Evolutionary conservation across 345 rosid species (phyloP).

Genomic region (Eucalyptus caleyi): DNA sequence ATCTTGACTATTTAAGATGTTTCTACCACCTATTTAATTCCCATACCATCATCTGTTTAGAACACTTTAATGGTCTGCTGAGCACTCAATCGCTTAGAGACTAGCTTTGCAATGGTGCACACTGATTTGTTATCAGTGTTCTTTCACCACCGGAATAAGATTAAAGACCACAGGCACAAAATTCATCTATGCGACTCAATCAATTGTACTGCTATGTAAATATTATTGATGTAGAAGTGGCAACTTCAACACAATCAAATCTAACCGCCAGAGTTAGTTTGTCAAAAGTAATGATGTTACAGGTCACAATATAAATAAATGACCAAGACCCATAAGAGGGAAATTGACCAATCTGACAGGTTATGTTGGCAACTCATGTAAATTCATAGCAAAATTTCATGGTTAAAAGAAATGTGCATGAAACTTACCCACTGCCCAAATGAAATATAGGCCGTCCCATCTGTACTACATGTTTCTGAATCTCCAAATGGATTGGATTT

Average conservation of each 20-base stretch:
- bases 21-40: neutral
- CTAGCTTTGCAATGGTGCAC: neutral
- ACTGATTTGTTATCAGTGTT: neutral
- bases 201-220: neutral
- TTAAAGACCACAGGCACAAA: neutral
- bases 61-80: neutral
- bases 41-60: neutral
- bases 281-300: neutral
- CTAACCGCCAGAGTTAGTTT: neutral
- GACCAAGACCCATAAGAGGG: neutral
- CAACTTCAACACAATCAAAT: neutral
- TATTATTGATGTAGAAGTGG: neutral
- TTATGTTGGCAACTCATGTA: neutral
- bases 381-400: neutral
- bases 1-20: neutral
- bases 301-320: too few species aligned
- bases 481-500: conserved; percentile 82
- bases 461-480: conserved; percentile 58
- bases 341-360: neutral
- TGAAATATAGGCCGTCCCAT: conserved; percentile 95
- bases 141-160: neutral
- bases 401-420: neutral
- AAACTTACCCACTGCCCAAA: conserved; percentile 92
- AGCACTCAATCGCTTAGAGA: neutral
- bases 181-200: neutral